Evolutionary conservation across 371 early-diverging fungal genomes (phyloP).

Genomic region (Saksenaea vasiformis): DNA sequence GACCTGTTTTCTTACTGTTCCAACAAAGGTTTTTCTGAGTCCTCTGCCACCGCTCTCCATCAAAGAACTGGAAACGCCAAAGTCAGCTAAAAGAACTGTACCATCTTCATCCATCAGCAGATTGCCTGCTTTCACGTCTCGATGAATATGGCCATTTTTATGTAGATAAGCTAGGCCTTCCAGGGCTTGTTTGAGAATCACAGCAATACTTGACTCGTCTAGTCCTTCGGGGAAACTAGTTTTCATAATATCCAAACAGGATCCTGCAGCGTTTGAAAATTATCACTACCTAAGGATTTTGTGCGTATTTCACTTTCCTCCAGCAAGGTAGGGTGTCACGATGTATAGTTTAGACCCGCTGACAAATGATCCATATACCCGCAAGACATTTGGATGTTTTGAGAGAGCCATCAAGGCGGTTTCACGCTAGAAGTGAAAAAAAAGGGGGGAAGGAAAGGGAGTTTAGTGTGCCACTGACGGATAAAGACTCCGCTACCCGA

Average conservation of each 20-base stretch:
- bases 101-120: conserved; percentile 83
- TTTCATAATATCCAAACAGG: conserved; percentile 90
- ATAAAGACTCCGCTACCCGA: conserved; percentile 50
- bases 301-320: conserved; percentile 30
- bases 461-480: neutral
- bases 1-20: conserved; percentile 30
- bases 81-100: conserved; percentile 84
- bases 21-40: conserved; percentile 75
- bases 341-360: conserved; percentile 61
- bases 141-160: conserved; percentile 84
- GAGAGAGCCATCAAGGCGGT: conserved; percentile 86
- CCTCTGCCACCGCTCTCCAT: conserved; percentile 73
- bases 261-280: conserved; percentile 36
- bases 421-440: conserved; percentile 59
- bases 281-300: conserved; percentile 9
- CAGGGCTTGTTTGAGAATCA: conserved; percentile 81
- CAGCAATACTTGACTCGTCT: conserved; percentile 81
- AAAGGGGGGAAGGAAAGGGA: neutral
- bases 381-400: conserved; percentile 82
- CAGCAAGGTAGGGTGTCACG: conserved; percentile 80
- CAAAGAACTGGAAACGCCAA: conserved; percentile 84
- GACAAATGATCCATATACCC: conserved; percentile 84
- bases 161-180: conserved; percentile 87
- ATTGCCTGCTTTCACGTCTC: conserved; percentile 92
- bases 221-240: conserved; percentile 77